Evolutionary conservation across 495 filamentous ascomycete genomes (phyloP), one percentile per base, ranked within the genome.

Genomic region (Clavariopsis aquatica): DNA sequence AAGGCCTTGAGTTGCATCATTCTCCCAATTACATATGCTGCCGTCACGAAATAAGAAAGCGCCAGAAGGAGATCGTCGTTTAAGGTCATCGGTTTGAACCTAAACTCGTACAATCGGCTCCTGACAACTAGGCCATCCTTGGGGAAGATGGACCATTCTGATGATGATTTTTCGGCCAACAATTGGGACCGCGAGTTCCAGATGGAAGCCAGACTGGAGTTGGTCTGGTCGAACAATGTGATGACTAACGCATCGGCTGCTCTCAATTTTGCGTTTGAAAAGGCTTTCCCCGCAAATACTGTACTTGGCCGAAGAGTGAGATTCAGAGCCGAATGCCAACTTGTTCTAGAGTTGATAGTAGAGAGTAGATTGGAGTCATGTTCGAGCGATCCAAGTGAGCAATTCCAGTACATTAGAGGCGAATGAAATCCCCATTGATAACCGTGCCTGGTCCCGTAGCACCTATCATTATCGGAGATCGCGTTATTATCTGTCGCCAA

Each of bases 181-280:
- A 74, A 60, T 60, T 75, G 71, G 3, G 80, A 78, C 41, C 77
- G 81, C 59, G 75, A 72, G 52, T 87, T 79, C 88, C 88, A 90
- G 49, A 82, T 69, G 43, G 72, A 73, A 7, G 82, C 86, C 12
- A 86, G 76, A 10, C 77, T 80, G 0, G 85, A 84, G 53, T 85
- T 78, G 28, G 82, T 76, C 41, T 74, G 81, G 71, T 90, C 86
- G 60, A 90, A 82, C 26, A 90, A 73, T 41, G 86, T 90, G 62
- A 91, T 85, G 49, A 91, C 88, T 23, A 91, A 77, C 13, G 88
- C 87, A 74, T 91, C 88, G 0, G 85, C 88, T 8, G 85, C 86
- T 8, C 83, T 75, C 22, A 91, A 77, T 38, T 77, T 76, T 12
- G 83, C 78, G 61, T 86, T 80, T 26, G 83, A 78, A 66, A 89